These are phyloP conservation scores for Claviceps paspali DNA, from an alignment of 2,329 filamentous ascomycete genomes.

Conservation along the genomic window DNA sequence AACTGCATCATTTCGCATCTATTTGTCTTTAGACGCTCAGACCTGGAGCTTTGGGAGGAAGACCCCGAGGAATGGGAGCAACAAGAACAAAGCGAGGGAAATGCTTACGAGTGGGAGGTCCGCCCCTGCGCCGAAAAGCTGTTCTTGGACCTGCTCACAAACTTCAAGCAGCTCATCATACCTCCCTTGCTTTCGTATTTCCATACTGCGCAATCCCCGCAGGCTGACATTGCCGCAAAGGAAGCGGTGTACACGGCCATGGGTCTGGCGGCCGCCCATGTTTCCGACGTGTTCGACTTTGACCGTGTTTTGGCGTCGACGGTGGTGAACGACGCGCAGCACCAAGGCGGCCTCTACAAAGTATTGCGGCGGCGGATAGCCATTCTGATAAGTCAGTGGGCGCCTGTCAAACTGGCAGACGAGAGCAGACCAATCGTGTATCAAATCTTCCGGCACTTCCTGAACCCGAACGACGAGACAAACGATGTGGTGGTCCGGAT, in stretches of 20 bases:
- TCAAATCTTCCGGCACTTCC: constrained; percentile 74
- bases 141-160: constrained; percentile 77
- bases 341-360: constrained; percentile 47
- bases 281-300: constrained; percentile 67
- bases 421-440: constrained; percentile 62
- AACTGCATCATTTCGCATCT: constrained; percentile 75
- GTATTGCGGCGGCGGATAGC: constrained; percentile 76
- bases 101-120: constrained; percentile 84
- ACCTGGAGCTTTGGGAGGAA: constrained; percentile 84
- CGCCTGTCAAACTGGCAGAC: constrained; percentile 58
- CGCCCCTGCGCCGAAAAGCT: constrained; percentile 87
- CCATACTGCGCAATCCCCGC: constrained; percentile 52
- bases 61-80: constrained; percentile 94
- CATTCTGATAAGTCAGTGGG: constrained; percentile 82
- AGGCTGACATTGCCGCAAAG: constrained; percentile 62
- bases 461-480: constrained; percentile 58
- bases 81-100: constrained; percentile 68
- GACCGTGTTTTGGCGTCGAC: constrained; percentile 62
- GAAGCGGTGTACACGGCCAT: constrained; percentile 92
- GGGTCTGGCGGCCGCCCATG: constrained; percentile 65
- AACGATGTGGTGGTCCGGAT: constrained; percentile 90
- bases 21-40: constrained; percentile 71
- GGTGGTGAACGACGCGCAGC: constrained; percentile 63
- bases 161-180: constrained; percentile 71
- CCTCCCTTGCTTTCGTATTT: constrained; percentile 74